phyloP scores from a whole-genome alignment of 139 green algal species.

The Chlamydomonas sp. region DNA sequence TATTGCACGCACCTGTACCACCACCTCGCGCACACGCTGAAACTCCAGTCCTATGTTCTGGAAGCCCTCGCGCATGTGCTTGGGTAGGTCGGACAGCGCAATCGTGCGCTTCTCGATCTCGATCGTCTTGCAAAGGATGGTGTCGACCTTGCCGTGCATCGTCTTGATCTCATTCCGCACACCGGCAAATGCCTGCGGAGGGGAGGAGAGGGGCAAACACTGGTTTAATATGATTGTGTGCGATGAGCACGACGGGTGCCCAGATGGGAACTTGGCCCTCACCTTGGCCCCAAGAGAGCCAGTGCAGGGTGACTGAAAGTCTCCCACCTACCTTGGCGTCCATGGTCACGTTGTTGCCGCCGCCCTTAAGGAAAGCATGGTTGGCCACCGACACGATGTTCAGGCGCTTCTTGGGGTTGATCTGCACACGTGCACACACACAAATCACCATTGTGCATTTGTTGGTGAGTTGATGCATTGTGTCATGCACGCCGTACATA shows the following conservation, averaged over 20 bases:
- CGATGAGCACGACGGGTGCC: too few relatives aligned
- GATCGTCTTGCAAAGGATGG: background rate
- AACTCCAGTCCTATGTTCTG: too few relatives aligned
- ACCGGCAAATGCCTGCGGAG: background rate
- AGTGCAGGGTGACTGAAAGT: too few relatives aligned
- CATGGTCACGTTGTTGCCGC: background rate
- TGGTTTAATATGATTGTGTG: too few relatives aligned
- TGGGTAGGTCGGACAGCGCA: background rate
- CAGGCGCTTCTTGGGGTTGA: background rate
- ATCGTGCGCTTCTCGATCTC: slow-evolving; percentile 4
- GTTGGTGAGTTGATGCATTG: too few relatives aligned
- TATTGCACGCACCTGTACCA: too few relatives aligned
- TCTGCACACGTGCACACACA: too few relatives aligned
- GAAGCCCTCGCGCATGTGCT: background rate
- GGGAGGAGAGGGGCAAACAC: too few relatives aligned
- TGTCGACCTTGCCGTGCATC: background rate
- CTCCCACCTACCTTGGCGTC: too few relatives aligned
- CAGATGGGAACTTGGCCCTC: background rate
- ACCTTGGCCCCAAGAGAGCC: background rate
- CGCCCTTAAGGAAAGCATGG: slow-evolving; percentile 14
- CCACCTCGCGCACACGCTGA: too few relatives aligned
- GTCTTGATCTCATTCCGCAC: background rate
- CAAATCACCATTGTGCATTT: too few relatives aligned
- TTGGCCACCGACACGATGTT: background rate
- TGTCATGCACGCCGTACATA: too few relatives aligned